phyloP scores from a whole-genome alignment of 148 eudicot genomes.

The Spergularia marina region DNA sequence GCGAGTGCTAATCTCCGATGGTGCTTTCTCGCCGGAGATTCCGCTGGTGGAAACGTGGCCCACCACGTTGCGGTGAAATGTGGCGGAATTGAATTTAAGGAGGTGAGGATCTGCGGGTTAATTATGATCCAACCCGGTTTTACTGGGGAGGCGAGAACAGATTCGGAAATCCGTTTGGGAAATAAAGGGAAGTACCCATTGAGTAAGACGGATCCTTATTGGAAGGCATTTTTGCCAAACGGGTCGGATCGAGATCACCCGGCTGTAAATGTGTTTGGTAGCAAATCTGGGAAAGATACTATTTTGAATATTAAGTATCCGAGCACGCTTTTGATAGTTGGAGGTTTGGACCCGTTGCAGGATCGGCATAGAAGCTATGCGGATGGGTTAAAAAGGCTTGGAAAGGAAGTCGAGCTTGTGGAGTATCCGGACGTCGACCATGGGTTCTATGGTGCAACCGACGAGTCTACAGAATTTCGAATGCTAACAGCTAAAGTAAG shows the following conservation, averaged over 20 bases:
- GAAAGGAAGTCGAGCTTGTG: conserved; percentile 35
- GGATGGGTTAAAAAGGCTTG: conserved; percentile 3
- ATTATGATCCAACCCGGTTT: conserved; percentile 38
- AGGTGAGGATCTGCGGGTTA: conserved; percentile 30
- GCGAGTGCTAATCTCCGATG: conserved; percentile 22
- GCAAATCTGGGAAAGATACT: background rate
- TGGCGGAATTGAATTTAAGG: conserved; percentile 13
- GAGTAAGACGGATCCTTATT: conserved; percentile 29
- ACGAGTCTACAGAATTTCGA: conserved; percentile 19
- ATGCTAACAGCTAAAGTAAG: conserved; percentile 18
- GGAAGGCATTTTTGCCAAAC: conserved; percentile 44
- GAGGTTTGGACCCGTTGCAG: conserved; percentile 38
- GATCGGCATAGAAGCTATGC: conserved; percentile 31
- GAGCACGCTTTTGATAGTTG: conserved; percentile 29
- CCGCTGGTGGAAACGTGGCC: conserved; percentile 44
- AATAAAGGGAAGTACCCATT: background rate
- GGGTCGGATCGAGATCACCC: conserved; percentile 11
- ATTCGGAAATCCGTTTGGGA: conserved; percentile 30
- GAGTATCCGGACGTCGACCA: conserved; percentile 37
- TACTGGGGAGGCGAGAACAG: conserved; percentile 42
- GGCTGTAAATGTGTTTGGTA: conserved; percentile 23
- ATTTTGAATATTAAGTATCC: conserved; percentile 32
- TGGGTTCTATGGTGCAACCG: conserved; percentile 27
- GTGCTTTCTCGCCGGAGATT: conserved; percentile 44
- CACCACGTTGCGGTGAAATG: conserved; percentile 36